Evolutionary conservation across 331 rosid species (phyloP), one percentile per base, ranked within the genome.

Genomic region (Acacia pycnantha): DNA sequence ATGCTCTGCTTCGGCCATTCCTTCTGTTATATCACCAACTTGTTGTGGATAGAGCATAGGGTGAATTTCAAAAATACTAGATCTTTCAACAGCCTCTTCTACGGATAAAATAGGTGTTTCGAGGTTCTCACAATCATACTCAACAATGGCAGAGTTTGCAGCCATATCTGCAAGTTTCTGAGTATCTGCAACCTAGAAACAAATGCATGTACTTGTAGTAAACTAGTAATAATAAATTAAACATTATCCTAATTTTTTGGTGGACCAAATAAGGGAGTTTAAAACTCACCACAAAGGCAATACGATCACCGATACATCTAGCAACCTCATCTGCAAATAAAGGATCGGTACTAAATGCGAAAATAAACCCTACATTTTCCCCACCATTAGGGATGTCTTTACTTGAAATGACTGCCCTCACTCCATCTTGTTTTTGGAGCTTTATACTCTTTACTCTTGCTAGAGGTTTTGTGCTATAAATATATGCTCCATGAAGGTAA

Each of bases 1-100:
- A 79, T 82, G 93, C 76, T 95, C 95, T 44, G 98, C 98, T 88
- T 85, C 85, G 73, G 91, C 89, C 97, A 95, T 92, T 86, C 99
- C 98, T 86, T 91, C 79, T 31, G 88, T 88, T 76, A 88, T 33
- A 87, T 95, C 98, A 56, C 97, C 98, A 86, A 93, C 86, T 40
- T 86, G 82, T 77, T 87, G 77, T 27, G 98, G 98, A 77, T 35
- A 33, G 35, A 86, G 2, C 43, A 66, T 31, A 77, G 94, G 69
- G 86, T 97, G 97, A 80, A 93, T 90, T 46, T 91, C 92, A 66
- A 90, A 87, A 77, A 90, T 83, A 82, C 97, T 92, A 37, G 94
- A 93, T 81, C 91, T 90, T 79, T 86, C 29, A 81, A 92, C 82
- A 53, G 99, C 98, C 77, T 95, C 94, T 85, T 93, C 99, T 37